phyloP scores from a whole-genome alignment of 129 eudicot species.

The Pulicaria dysenterica region DNA sequence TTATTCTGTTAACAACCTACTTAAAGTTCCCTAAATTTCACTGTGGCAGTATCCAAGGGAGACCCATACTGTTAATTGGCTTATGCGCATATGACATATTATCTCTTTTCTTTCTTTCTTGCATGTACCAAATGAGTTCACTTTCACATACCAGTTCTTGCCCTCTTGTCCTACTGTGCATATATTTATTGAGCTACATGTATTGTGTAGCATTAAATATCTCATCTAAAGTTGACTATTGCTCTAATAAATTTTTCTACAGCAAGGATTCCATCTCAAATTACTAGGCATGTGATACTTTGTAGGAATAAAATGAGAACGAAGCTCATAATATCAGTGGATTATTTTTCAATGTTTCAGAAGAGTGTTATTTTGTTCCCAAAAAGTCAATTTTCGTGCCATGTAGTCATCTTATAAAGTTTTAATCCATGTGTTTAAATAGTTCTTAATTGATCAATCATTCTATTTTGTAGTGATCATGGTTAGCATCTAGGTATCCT shows the following conservation, averaged over 20 bases:
- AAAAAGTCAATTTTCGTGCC: too few relatives aligned
- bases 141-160: not conserved
- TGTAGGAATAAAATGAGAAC: not conserved
- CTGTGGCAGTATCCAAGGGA: not conserved
- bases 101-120: not conserved
- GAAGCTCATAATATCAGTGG: not conserved
- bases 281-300: slow-evolving; percentile 1
- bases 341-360: not conserved
- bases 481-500: not conserved
- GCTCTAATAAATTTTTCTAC: not conserved
- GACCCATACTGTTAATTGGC: not conserved
- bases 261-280: not conserved
- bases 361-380: not conserved
- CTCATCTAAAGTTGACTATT: not conserved
- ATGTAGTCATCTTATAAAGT: too few relatives aligned
- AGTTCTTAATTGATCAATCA: not conserved
- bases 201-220: not conserved
- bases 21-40: not conserved
- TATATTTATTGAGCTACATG: not conserved
- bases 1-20: not conserved
- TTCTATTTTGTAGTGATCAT: not conserved
- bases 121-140: not conserved
- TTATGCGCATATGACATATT: not conserved
- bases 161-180: not conserved
- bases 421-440: not conserved